Conservation (phyloP, 306 rosid species). For the Canavalia ensiformis region DNA sequence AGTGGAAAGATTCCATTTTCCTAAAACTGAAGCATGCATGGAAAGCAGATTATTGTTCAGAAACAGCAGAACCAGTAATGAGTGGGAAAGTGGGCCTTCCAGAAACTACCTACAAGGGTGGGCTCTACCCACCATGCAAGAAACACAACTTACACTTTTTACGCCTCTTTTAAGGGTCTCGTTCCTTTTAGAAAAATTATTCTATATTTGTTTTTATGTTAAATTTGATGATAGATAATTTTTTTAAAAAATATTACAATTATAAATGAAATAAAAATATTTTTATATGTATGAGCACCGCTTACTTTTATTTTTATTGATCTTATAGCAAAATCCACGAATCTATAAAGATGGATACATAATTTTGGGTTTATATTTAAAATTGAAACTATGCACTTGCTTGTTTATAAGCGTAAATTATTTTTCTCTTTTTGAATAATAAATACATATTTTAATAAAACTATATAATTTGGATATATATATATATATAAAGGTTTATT, state of each 20-base stretch:
- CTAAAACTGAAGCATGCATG: constrained; percentile 42
- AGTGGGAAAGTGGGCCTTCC: constrained; percentile 18
- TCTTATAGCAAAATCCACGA: not conserved
- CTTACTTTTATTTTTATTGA: too few species aligned
- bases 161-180: constrained; percentile 22
- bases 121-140: constrained; percentile 9
- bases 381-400: not conserved
- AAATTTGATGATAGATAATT: too few species aligned
- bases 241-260: too few species aligned
- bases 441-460: too few species aligned
- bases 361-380: not conserved
- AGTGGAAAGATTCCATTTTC: constrained; percentile 38
- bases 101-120: constrained; percentile 22
- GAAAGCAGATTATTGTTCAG: constrained; percentile 39
- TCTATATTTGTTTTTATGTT: too few species aligned
- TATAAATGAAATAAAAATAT: too few species aligned
- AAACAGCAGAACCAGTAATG: constrained; percentile 31
- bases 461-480: too few species aligned
- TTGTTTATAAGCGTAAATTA: too few species aligned
- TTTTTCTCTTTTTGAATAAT: too few species aligned
- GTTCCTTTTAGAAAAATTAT: not conserved
- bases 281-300: too few species aligned
- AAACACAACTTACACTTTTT: constrained; percentile 18
- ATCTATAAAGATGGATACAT: not conserved
- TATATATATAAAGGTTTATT: too few species aligned